phyloP scores from a whole-genome alignment of 2,329 filamentous ascomycete genomes.

The Cordyceps militaris region DNA sequence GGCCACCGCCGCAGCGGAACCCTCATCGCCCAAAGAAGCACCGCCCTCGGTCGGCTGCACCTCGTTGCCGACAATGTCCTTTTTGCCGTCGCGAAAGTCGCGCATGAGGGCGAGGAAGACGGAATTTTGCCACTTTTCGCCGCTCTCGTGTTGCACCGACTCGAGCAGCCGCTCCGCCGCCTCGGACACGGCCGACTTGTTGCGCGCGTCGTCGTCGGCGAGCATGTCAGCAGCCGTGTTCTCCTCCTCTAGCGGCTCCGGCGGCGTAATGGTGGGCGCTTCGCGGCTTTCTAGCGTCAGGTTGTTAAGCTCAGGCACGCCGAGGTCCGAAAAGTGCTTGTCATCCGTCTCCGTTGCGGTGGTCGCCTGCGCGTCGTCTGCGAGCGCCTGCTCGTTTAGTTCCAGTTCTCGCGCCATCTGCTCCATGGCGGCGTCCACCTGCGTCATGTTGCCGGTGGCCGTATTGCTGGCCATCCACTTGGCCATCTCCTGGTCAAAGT shows the following conservation, averaged over 20 bases:
- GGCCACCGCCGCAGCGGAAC: neutral
- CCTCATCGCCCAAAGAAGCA: constrained; percentile 10
- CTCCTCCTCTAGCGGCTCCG: constrained; percentile 14
- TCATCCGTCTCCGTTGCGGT: constrained; percentile 8
- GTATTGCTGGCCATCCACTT: constrained; percentile 34
- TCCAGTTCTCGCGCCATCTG: constrained; percentile 35
- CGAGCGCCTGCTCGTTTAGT: constrained; percentile 26
- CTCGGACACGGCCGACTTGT: constrained; percentile 33
- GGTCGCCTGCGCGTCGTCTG: constrained; percentile 14
- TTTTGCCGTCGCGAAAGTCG: constrained; percentile 37
- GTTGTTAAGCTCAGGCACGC: constrained; percentile 26
- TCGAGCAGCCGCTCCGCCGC: constrained; percentile 37
- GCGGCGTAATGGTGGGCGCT: constrained; percentile 4
- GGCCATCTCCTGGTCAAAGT: constrained; percentile 36
- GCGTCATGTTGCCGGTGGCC: constrained; percentile 25
- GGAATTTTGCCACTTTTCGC: constrained; percentile 41
- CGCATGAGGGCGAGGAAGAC: constrained; percentile 39
- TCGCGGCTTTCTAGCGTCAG: constrained; percentile 21
- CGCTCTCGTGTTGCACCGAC: constrained; percentile 36
- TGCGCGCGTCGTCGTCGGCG: constrained; percentile 15
- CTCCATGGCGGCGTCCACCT: constrained; percentile 38
- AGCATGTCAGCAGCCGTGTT: constrained; percentile 15
- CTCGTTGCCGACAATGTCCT: constrained; percentile 37
- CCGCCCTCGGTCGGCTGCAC: constrained; percentile 25
- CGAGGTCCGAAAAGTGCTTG: constrained; percentile 23